Percentiles rank a stretch among this genome's conserved stretches.
These are phyloP conservation scores for Candida insectalens DNA, from an alignment of 805 yeast species.

Conservation along the genomic window DNA sequence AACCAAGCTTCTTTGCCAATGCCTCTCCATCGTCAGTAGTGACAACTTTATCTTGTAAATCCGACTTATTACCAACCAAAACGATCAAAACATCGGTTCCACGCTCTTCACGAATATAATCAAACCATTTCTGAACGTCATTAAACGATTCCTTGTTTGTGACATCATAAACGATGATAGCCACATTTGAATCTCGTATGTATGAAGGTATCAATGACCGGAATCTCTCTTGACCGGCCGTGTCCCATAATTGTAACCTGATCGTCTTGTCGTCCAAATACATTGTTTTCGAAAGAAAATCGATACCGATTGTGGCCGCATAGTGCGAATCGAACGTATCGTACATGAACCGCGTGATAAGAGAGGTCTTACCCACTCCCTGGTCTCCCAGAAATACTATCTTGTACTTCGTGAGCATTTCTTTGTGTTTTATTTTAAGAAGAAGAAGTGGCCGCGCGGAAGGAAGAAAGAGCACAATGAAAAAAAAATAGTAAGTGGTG, in stretches of 20 bases:
- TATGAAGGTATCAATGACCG: conserved; percentile 91
- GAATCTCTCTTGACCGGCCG: conserved; percentile 96
- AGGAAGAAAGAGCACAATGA: too few relatives aligned
- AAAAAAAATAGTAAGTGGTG: too few relatives aligned
- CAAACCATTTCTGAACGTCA: conserved; percentile 84
- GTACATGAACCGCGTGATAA: conserved; percentile 96
- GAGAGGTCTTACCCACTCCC: conserved; percentile 93
- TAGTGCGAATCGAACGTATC: conserved; percentile 95
- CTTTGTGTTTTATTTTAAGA: too few relatives aligned
- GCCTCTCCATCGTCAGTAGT: conserved; percentile 77
- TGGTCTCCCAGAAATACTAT: conserved; percentile 96
- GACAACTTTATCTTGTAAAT: conserved; percentile 77
- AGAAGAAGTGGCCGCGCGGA: too few relatives aligned
- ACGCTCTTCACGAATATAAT: conserved; percentile 87
- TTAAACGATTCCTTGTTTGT: conserved; percentile 80
- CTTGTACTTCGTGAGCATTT: conserved; percentile 58
- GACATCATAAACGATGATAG: conserved; percentile 91
- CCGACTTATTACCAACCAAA: conserved; percentile 87
- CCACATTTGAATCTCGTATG: conserved; percentile 94
- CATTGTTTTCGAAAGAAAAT: conserved; percentile 87
- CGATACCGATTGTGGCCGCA: conserved; percentile 95
- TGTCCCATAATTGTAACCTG: conserved; percentile 93
- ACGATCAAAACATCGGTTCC: conserved; percentile 84
- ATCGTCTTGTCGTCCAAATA: conserved; percentile 93
- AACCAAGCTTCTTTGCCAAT: conserved; percentile 61